Evolutionary conservation across 2,329 filamentous ascomycete genomes (phyloP), one percentile per base, ranked within the genome.

Genomic region (Xylaria digitata): DNA sequence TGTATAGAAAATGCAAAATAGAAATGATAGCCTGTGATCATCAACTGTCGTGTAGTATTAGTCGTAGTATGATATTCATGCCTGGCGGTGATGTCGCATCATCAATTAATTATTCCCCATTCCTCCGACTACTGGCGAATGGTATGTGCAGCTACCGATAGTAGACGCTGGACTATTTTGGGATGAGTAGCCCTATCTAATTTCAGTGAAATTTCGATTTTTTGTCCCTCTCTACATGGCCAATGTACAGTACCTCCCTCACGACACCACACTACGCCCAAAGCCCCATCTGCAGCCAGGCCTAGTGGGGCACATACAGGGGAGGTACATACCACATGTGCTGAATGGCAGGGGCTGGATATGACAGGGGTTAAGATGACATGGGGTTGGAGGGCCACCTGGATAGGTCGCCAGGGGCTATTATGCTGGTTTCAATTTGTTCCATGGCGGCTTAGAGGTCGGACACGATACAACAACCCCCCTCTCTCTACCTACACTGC

Each of bases 361-460:
- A 55, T 40, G 61, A 40, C 65, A 67, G 54, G 66, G 62, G 52
- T 37, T 1, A 37, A 19, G 30, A 60, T 26, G 72, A 26, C 26
- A 26, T 26, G 19, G 66, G 67, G 70, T 70, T 67, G 67, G 72
- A 61, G 65, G 34, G 53, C 57, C 56, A 65, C 57, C 42, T 55
- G 57, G 54, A 32, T 45, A 60, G 45, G 56, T 19, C 11, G 50
- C 61, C 71, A 75, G 73, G 74, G 75, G 75, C 70, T 23, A 2
- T 73, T 74, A 72, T 72, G 73, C 74, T 75, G 74, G 75, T 77
- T 77, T 77, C 76, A 77, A 75, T 77, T 73, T 75, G 73, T 75
- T 75, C 72, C 66, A 58, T 60, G 53, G 71, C 63, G 43, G 34
- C 17, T 58, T 37, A 13, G 40, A n/a, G 17, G 67, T 53, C 60